Percentiles rank a stretch among this genome's conserved stretches.
These are phyloP conservation scores for Bipolaris zeicola DNA, from an alignment of 2,329 filamentous ascomycete species.

Conservation along the genomic window DNA sequence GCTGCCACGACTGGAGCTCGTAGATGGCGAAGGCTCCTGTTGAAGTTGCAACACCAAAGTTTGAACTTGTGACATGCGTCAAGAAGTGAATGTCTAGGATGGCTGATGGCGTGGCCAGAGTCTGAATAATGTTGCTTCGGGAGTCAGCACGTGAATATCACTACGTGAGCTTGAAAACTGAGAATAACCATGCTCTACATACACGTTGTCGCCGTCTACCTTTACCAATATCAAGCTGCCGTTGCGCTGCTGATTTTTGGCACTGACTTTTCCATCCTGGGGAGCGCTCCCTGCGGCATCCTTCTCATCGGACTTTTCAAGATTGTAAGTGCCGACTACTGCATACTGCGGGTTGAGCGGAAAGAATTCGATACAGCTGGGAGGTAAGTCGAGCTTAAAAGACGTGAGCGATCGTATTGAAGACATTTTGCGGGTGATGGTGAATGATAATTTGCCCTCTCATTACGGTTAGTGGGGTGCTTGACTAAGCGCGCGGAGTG, in stretches of 20 bases:
- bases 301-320: conserved; percentile 59
- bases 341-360: conserved; percentile 67
- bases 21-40: conserved; percentile 73
- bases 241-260: conserved; percentile 66
- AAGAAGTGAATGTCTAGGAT: conserved; percentile 87
- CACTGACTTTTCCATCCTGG: conserved; percentile 23
- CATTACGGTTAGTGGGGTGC: conserved; percentile 23
- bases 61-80: conserved; percentile 49
- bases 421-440: conserved; percentile 31
- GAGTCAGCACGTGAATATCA: neutral
- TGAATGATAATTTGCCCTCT: conserved; percentile 12
- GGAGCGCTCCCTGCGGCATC: conserved; percentile 25
- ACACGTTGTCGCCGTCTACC: conserved; percentile 62
- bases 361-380: conserved; percentile 79
- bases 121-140: conserved; percentile 57
- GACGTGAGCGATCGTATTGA: conserved; percentile 55
- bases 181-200: conserved; percentile 43
- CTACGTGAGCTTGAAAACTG: too few species aligned
- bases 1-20: conserved; percentile 47
- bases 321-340: conserved; percentile 82
- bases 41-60: conserved; percentile 78
- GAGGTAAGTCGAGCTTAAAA: conserved; percentile 67
- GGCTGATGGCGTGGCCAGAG: conserved; percentile 68
- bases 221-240: conserved; percentile 74
- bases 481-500: conserved; percentile 21